Base-by-base conservation (phyloP, 441 rosid genomes). In the Pelargonium myrrhifolium region DNA sequence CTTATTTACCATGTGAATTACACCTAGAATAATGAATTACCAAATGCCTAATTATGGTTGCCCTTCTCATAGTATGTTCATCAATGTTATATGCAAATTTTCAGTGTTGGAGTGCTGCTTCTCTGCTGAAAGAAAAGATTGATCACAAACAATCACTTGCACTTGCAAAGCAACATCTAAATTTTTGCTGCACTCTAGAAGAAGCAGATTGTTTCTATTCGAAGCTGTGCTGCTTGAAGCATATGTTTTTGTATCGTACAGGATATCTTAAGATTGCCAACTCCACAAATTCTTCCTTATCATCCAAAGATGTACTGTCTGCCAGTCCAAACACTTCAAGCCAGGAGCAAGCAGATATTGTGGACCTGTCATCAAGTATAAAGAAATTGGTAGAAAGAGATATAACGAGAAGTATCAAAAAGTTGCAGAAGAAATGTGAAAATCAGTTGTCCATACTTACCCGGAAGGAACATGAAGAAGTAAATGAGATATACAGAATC, bases 31-130 rank as follows among this genome's bases (percentile, higher is more conserved):
- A 18, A 56, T 56, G 28, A 56, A 56, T 20, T 22, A 18, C 22
- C 12, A 39, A 14, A 0, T 7, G 43, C 18, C 31, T 18, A 11
- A 42, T 64, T 49, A 26, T 18, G 67, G 15, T 11, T 71, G 18
- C 28, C 20, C 45, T 28, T 12, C n/a, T 14, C 37, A 15, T 65
- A 56, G 6, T 56, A 56, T 56, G 24, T 21, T 9, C 10, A 21
- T 20, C 62, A 20, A 9, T 56, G 62, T 39, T 43, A 24, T 68
- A 18, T 53, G 10, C 78, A 62, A 65, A 47, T 74, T 80, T 75
- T 68, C 77, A 89, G 96, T 89, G 96, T 73, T 87, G 93, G 98
- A 86, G 79, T 68, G 89, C 96, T 75, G 90, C 88, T 67, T 84
- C 90, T 70, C 70, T 89, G 80, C 73, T 79, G 74, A 86, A 85